Base-by-base conservation (phyloP, 2,329 filamentous ascomycete species). In the Trichoderma afroharzianum region DNA sequence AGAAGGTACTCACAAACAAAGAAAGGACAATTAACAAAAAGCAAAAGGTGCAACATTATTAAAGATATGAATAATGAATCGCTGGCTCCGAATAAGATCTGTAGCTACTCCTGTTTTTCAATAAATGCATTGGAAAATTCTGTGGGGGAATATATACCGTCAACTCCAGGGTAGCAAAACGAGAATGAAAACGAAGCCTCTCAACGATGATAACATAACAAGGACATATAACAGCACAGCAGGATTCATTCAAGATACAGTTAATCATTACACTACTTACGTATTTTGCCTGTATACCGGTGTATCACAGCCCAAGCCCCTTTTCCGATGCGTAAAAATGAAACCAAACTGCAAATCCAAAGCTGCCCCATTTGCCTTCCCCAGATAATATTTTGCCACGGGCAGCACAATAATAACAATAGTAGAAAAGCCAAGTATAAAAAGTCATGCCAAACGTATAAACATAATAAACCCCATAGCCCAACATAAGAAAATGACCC, bases 231-330 rank as follows among this genome's bases (percentile, higher is more conserved):
- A 1, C 47, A 14, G 24, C 47, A 53, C 21, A 0, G 11, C n/a
- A 6, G 3, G n/a, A 4, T n/a, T 21, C 39, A 36, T 62, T 36
- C 36, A 53, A 69, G 62, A 47, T 69, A 69, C 57, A 69, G 36
- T 53, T 36, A 33, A 62, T 69, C 67, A 69, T 69, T 62, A 69
- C 43, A 62, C 55, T 62, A 47, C 39, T n/a, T 69, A 62, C 67
- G 50, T 62, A 21, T 62, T 62, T 36, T 53, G 39, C 57, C 67
- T 26, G 26, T 61, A 69, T 30, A 21, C 32, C 12, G 59, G 66
- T 50, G 36, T 59, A 7, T 15, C 66, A 53, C 57, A 69, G 67
- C 57, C 67, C 30, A 4, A 62, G 43, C 67, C 57, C 57, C 43
- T 69, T 69, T 69, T 62, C 36, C 67, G 12, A 26, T 36, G n/a